Percentiles rank a stretch among this genome's conserved stretches.
These are phyloP conservation scores for Clarireedia paspali DNA, from an alignment of 2,329 filamentous ascomycete species.

Conservation along the genomic window DNA sequence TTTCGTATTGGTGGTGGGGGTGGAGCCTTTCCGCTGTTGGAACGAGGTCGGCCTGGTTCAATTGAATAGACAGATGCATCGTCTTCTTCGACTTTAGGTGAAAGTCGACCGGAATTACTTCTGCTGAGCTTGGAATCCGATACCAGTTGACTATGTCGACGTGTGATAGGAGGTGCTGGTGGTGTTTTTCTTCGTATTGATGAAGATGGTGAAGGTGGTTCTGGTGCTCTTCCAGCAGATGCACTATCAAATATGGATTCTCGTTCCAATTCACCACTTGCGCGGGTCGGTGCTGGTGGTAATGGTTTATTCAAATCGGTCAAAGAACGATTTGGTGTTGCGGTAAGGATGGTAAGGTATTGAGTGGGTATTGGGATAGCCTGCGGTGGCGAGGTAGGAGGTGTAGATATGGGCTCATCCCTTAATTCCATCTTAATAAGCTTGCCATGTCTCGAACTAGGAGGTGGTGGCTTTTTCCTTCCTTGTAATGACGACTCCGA, in stretches of 20 bases:
- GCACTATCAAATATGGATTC: slow-evolving; percentile 49
- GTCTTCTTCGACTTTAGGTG: slow-evolving; percentile 27
- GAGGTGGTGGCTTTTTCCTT: slow-evolving; percentile 65
- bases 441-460: slow-evolving; percentile 72
- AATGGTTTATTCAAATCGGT: slow-evolving; percentile 56
- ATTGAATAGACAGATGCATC: slow-evolving; percentile 9
- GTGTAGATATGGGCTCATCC: slow-evolving; percentile 31
- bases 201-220: slow-evolving; percentile 31
- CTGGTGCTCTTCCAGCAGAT: slow-evolving; percentile 44
- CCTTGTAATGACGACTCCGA: slow-evolving; percentile 28
- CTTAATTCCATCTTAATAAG: slow-evolving; percentile 49
- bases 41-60: slow-evolving; percentile 14
- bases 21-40: slow-evolving; percentile 20
- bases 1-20: slow-evolving; percentile 30
- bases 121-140: slow-evolving; percentile 22
- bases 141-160: slow-evolving; percentile 27
- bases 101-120: slow-evolving; percentile 19
- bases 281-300: slow-evolving; percentile 44
- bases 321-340: slow-evolving; percentile 26
- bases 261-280: slow-evolving; percentile 33
- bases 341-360: slow-evolving; percentile 16
- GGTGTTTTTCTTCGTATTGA: slow-evolving; percentile 29
- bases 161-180: slow-evolving; percentile 35
- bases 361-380: slow-evolving; percentile 19
- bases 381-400: slow-evolving; percentile 23